These are phyloP conservation scores for Furcasterigmium sp. DNA, from an alignment of 2,329 filamentous ascomycete genomes.

Conservation along the genomic window DNA sequence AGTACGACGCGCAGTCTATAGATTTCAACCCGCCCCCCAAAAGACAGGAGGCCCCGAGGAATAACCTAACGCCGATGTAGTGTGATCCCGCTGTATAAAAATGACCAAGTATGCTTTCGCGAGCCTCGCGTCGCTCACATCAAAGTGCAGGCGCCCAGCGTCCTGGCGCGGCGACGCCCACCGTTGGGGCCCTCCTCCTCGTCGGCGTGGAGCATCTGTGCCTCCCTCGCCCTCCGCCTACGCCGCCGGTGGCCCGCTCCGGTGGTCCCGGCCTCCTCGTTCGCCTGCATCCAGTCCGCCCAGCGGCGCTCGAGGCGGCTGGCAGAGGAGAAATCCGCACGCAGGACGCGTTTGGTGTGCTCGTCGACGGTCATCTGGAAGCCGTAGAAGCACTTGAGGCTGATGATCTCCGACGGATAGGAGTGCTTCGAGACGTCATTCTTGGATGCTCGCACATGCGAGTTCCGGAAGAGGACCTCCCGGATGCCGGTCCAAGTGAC, in stretches of 20 bases:
- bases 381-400: slow-evolving; percentile 88
- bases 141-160: slow-evolving; percentile 54
- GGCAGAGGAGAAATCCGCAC: slow-evolving; percentile 70
- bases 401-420: slow-evolving; percentile 74
- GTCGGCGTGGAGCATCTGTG: slow-evolving; percentile 71
- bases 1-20: background rate
- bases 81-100: too few species aligned
- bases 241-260: slow-evolving; percentile 65
- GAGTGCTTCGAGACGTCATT: slow-evolving; percentile 34
- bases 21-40: background rate
- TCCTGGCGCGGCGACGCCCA: slow-evolving; percentile 58
- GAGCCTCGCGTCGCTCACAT: slow-evolving; percentile 40
- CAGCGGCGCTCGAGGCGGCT: slow-evolving; percentile 81
- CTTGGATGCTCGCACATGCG: slow-evolving; percentile 57
- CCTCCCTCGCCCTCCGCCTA: slow-evolving; percentile 73
- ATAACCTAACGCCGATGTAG: background rate
- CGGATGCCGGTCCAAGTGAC: slow-evolving; percentile 90
- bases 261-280: slow-evolving; percentile 70
- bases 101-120: background rate
- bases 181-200: slow-evolving; percentile 65
- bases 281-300: slow-evolving; percentile 91
- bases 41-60: background rate
- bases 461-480: slow-evolving; percentile 81
- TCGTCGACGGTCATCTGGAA: slow-evolving; percentile 95
- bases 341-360: slow-evolving; percentile 79